phyloP scores from a whole-genome alignment of 495 filamentous ascomycete genomes.

The Hyaloscypha finlandica region DNA sequence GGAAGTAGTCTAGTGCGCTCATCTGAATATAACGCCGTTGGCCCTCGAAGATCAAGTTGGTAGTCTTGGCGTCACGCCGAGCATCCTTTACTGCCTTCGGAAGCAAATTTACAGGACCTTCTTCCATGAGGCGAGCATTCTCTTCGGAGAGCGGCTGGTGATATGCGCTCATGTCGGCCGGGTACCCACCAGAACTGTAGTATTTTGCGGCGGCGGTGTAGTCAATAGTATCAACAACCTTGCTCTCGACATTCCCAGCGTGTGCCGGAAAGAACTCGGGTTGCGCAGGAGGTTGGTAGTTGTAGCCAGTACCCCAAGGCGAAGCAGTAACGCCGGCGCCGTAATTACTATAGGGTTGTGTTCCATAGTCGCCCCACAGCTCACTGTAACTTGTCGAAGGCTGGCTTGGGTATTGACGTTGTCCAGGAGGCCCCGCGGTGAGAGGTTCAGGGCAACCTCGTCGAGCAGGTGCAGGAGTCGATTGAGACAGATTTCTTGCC shows the following conservation, averaged over 20 bases:
- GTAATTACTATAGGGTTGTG: neutral
- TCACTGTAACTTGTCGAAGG: neutral
- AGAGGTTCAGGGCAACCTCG: constrained; percentile 32
- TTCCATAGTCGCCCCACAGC: no score
- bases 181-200: constrained; percentile 14
- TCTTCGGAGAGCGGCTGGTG: neutral
- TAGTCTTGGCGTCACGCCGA: neutral
- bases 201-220: constrained; percentile 2
- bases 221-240: constrained; percentile 7
- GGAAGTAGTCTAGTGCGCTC: constrained; percentile 6
- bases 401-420: constrained; percentile 22
- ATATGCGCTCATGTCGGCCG: neutral
- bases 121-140: no score
- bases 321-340: neutral
- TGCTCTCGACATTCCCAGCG: neutral
- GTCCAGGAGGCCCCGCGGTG: constrained; percentile 36
- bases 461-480: neutral
- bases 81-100: constrained; percentile 1
- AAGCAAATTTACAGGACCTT: neutral
- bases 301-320: neutral
- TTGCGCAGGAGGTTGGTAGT: neutral
- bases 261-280: neutral
- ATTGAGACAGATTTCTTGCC: neutral
- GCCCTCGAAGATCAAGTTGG: constrained; percentile 14
- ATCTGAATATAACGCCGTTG: constrained; percentile 1